Base-by-base conservation (phyloP, 1,284 basidiomycete species). In the Fomitopsis palustris region DNA sequence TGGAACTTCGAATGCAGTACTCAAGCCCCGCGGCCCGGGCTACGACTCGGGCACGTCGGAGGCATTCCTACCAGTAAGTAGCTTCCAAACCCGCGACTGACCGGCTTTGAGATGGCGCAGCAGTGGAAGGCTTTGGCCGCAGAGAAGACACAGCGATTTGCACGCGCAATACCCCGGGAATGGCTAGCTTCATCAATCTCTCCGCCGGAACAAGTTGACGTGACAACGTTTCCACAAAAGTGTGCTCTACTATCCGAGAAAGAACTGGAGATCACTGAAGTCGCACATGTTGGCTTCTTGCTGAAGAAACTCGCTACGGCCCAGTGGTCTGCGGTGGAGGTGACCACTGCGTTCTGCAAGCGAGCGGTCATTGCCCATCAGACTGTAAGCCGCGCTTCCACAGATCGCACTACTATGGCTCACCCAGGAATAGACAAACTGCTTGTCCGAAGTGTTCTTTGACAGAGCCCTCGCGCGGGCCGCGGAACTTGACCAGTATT, bases 361-460 rank as follows among this genome's bases (percentile, higher is more conserved):
- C 70, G 84, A 1, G 83, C 85, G 0, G 77, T 82, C 27, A 64
- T 86, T 16, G 84, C 85, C 12, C 85, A 87, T 43, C 86, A 87
- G 65, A 67, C 85, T 6, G 85, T 85, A 62, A 1, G 58, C n/a
- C n/a, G n/a, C 41, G 56, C 43, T 17, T 37, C 59, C 23, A 6
- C 23, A 39, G 53, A 53, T 66, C 56, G 16, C 23, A 21, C n/a
- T 35, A 29, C 14, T 27, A n/a, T 52, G 23, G 41, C 21, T 37
- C 4, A 51, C 16, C n/a, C 16, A 9, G 3, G 6, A 8, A 17
- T 38, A 79, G 71, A 79, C 78, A 4, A 82, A 82, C 62, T 82
- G 81, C 61, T 62, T 85, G 33, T 81, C 81, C 1, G 81, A 81
- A 56, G 76, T 80, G 38, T 81, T 81, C 64, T 70, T 78, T 47